Evolutionary conservation across 805 yeast species (phyloP).

Genomic region (Pichia kluyveri): DNA sequence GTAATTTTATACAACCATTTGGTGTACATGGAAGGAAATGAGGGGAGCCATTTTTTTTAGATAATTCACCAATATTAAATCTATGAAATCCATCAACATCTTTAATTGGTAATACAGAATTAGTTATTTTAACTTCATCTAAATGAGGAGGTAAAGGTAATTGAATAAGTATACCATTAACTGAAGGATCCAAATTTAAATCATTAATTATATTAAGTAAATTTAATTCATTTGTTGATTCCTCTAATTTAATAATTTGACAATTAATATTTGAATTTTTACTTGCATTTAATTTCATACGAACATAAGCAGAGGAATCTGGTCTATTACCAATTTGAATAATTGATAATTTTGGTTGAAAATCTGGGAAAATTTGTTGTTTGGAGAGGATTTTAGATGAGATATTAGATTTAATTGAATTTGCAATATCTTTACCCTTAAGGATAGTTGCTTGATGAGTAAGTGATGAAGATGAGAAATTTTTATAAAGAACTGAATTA

Average conservation of each 20-base stretch:
- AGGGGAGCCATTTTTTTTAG: slow-evolving; percentile 67
- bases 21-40: slow-evolving; percentile 77
- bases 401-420: slow-evolving; percentile 35
- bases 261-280: slow-evolving; percentile 59
- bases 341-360: slow-evolving; percentile 58
- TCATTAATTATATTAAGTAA: slow-evolving; percentile 43
- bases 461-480: slow-evolving; percentile 12
- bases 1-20: slow-evolving; percentile 62
- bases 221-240: slow-evolving; percentile 44
- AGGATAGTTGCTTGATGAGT: slow-evolving; percentile 25
- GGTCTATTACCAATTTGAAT: slow-evolving; percentile 72
- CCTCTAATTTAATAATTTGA: slow-evolving; percentile 50
- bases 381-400: slow-evolving; percentile 31
- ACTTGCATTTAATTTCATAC: slow-evolving; percentile 74
- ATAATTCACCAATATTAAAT: slow-evolving; percentile 66
- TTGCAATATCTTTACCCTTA: slow-evolving; percentile 41
- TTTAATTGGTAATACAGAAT: slow-evolving; percentile 51
- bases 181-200: slow-evolving; percentile 48
- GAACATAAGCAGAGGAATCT: slow-evolving; percentile 74
- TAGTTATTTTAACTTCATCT: slow-evolving; percentile 58
- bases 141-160: slow-evolving; percentile 68
- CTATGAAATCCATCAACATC: slow-evolving; percentile 85
- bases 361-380: slow-evolving; percentile 39
- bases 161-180: slow-evolving; percentile 71
- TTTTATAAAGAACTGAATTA: too few relatives aligned